Conservation (phyloP, 441 rosid genomes). For the Erodium trifolium region DNA sequence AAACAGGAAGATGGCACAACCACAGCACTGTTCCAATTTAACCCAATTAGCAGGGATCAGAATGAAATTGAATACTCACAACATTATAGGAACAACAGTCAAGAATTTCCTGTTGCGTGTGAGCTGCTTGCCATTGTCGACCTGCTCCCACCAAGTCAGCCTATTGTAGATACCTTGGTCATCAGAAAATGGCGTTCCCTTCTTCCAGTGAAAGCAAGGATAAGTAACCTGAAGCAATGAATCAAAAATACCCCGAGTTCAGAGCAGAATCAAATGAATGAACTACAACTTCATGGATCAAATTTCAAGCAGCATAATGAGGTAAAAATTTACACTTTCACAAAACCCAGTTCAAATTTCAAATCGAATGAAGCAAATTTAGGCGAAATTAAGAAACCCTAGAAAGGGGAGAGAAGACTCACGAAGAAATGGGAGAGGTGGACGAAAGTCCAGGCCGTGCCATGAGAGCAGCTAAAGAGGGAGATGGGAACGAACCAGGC, state of each 20-base stretch:
- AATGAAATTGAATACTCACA: constrained; percentile 38
- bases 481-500: constrained; percentile 77
- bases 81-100: constrained; percentile 65
- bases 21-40: neutral
- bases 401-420: constrained; percentile 16
- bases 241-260: neutral
- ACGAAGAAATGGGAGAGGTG: constrained; percentile 75
- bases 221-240: constrained; percentile 52
- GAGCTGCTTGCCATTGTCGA: constrained; percentile 84
- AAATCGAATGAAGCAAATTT: neutral
- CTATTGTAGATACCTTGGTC: constrained; percentile 87
- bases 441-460: constrained; percentile 91
- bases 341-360: neutral
- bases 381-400: neutral
- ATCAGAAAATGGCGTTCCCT: constrained; percentile 90
- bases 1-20: neutral
- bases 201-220: constrained; percentile 90
- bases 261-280: neutral
- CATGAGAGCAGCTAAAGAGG: constrained; percentile 67
- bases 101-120: constrained; percentile 54
- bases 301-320: neutral
- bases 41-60: neutral
- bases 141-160: constrained; percentile 97
- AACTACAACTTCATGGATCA: neutral
- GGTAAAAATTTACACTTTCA: neutral